phyloP scores from a whole-genome alignment of 805 yeast species.

The Saturnispora halmiae region DNA sequence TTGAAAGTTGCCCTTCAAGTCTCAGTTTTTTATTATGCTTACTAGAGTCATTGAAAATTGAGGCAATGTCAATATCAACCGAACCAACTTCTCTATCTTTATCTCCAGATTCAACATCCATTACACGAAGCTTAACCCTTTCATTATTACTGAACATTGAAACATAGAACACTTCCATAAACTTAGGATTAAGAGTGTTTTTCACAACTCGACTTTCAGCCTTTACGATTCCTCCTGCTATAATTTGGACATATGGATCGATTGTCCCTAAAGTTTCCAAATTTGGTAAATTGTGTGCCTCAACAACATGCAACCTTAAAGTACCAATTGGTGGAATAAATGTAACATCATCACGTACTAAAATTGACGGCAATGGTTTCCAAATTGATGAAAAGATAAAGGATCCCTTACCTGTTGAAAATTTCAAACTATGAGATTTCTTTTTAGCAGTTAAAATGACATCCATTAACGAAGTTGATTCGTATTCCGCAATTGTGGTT shows the following conservation, averaged over 20 bases:
- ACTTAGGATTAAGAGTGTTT: constrained; percentile 47
- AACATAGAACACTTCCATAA: constrained; percentile 48
- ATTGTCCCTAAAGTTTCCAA: constrained; percentile 62
- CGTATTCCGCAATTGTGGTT: constrained; percentile 44
- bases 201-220: constrained; percentile 48
- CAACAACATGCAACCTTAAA: constrained; percentile 47
- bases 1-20: constrained; percentile 8
- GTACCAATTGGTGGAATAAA: constrained; percentile 60
- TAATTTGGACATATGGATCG: constrained; percentile 62
- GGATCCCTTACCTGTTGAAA: constrained; percentile 42
- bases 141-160: constrained; percentile 57
- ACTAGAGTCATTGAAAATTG: constrained; percentile 11
- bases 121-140: constrained; percentile 45
- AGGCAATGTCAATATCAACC: constrained; percentile 30
- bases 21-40: constrained; percentile 12
- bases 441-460: constrained; percentile 37
- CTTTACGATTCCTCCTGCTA: constrained; percentile 47
- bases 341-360: constrained; percentile 34
- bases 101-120: constrained; percentile 60
- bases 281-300: constrained; percentile 43
- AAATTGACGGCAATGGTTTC: constrained; percentile 60
- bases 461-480: constrained; percentile 45
- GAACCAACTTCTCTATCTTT: constrained; percentile 55
- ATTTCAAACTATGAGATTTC: constrained; percentile 42
- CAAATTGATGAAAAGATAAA: constrained; percentile 51